Conservation (phyloP, 768 basidiomycete species). For the Kwoniella botswanensis region DNA sequence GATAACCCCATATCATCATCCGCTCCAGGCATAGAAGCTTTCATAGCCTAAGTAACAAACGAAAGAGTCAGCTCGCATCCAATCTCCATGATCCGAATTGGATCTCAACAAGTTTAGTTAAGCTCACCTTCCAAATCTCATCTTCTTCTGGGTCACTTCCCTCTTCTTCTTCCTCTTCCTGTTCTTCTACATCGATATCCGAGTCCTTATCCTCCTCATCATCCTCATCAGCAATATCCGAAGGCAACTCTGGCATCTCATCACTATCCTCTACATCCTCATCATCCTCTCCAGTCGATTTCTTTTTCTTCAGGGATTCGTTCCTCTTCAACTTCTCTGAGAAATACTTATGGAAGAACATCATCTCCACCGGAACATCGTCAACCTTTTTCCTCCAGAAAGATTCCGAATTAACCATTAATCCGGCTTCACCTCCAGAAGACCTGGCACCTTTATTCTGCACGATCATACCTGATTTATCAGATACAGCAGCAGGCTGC, state of each 20-base stretch:
- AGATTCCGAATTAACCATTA: constrained; percentile 70
- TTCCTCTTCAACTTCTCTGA: constrained; percentile 69
- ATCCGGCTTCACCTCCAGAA: constrained; percentile 59
- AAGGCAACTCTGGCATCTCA: constrained; percentile 54
- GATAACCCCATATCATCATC: constrained; percentile 56
- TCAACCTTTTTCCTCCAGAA: constrained; percentile 73
- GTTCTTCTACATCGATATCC: constrained; percentile 53
- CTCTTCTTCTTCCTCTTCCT: constrained; percentile 41
- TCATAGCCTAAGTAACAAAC: constrained; percentile 71
- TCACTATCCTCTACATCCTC: constrained; percentile 33
- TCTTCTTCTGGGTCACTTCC: constrained; percentile 62
- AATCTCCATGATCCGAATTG: background rate
- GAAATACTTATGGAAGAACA: constrained; percentile 93
- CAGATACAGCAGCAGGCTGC: constrained; percentile 85
- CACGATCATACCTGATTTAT: constrained; percentile 63
- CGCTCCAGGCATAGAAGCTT: constrained; percentile 76
- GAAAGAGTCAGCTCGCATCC: constrained; percentile 15
- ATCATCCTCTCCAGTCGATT: constrained; percentile 40
- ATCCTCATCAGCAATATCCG: constrained; percentile 35
- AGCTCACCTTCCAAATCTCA: constrained; percentile 87
- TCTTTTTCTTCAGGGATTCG: constrained; percentile 50
- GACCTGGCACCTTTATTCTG: constrained; percentile 67
- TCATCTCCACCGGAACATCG: constrained; percentile 86
- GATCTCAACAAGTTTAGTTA: background rate
- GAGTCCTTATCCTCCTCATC: constrained; percentile 59